Base-by-base conservation (phyloP, 441 rosid genomes). In the Hypseocharis bilobata region DNA sequence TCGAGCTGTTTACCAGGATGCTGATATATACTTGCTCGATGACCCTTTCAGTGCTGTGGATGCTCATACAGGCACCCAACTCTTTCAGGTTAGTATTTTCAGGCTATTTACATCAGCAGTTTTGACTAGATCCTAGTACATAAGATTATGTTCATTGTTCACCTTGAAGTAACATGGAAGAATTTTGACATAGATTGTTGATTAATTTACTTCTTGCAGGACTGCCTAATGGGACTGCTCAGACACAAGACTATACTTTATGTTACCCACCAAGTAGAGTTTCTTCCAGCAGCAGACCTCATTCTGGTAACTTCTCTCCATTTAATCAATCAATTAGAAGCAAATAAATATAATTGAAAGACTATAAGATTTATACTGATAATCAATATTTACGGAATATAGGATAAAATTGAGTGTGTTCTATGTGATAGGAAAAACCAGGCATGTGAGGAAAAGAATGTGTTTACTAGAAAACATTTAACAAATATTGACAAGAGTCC, bases 1-100 rank as follows among this genome's bases (percentile, higher is more conserved):
- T 67, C 90, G 97, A 23, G 97, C 99, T 8, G 92, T 85, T 71
- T 93, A 93, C 77, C 90, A 93, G 66, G 86, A 93, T 74, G 96
- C 99, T 51, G 97, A 93, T 68, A 80, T 93, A 36, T 93, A 91
- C 82, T 79, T 93, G 7, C 87, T 93, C 0, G 99, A 93, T 70
- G 99, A 93, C 63, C 99, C 97, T 63, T 93, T 93, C 84, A 93
- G 97, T 45, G 99, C 96, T 0, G 99, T 93, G 66, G 99, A 93
- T 82, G 97, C 97, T 72, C 99, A 91, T 71, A 93, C 99, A 8
- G 97, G 96, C 76, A 69, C 93, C 51, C 83, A 93, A 75, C 97
- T 93, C 76, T 93, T 93, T 74, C 75, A 82, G 82, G 99, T 88
- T 47, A 62, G 59, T 20, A 20, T 60, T 30, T n/a, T 60, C 60